Percentiles rank a stretch among this genome's conserved stretches.
Conservation (phyloP, 1,284 basidiomycete species). For the Cryptococcus sp. region DNA sequence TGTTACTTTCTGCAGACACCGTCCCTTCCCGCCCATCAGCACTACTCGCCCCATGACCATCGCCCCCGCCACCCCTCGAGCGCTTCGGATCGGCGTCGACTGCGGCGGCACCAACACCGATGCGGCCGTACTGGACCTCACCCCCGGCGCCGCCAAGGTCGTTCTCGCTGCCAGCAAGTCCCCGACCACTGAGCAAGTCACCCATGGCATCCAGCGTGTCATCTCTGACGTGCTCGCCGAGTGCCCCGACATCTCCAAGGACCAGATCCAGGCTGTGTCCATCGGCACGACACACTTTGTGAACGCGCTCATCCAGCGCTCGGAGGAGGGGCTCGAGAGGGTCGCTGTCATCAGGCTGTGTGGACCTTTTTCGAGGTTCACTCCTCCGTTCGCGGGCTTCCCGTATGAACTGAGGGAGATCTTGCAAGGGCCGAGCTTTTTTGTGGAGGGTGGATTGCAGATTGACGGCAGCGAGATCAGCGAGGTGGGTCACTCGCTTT, state of each 20-base stretch:
- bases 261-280: conserved; percentile 34
- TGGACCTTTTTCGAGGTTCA: conserved; percentile 27
- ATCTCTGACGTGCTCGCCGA: conserved; percentile 12
- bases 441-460: conserved; percentile 36
- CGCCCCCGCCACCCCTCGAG: conserved; percentile 1
- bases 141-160: conserved; percentile 28
- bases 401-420: conserved; percentile 32
- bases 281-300: conserved; percentile 43
- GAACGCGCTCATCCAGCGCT: conserved; percentile 37
- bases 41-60: conserved; percentile 4
- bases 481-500: conserved; percentile 7
- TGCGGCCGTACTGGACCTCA: conserved; percentile 56
- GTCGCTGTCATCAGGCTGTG: conserved; percentile 41
- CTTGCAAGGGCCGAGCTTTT: conserved; percentile 32
- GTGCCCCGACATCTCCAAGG: no score
- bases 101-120: conserved; percentile 54
- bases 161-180: conserved; percentile 57
- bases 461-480: conserved; percentile 36
- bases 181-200: conserved; percentile 57
- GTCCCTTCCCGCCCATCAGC: not conserved
- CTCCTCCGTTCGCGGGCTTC: conserved; percentile 36
- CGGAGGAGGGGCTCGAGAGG: conserved; percentile 21
- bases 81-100: conserved; percentile 53
- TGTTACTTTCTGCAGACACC: no score
- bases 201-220: conserved; percentile 52